Base-by-base conservation (phyloP, 768 basidiomycete genomes). In the Leccinum pellstonianum region DNA sequence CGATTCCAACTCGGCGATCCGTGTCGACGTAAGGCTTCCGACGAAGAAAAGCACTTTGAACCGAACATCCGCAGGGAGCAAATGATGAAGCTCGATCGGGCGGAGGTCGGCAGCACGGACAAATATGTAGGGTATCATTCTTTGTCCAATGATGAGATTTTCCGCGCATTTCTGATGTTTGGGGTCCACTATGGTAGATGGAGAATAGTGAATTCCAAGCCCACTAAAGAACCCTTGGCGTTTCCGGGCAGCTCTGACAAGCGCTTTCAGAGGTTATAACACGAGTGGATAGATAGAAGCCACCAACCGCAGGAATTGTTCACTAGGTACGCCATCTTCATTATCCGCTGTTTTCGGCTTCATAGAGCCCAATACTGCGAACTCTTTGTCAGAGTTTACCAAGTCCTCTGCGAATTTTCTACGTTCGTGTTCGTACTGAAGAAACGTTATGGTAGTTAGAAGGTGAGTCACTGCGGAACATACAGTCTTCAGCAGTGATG, bases 391-490 rank as follows among this genome's bases (percentile, higher is more conserved):
- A 17, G 4, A 27, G 7, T 50, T 50, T 25, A 50, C 25, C 27
- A 50, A 50, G 25, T 50, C 49, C 25, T 50, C 14, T 17, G 49
- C 49, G 3, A 25, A 50, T 27, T 17, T 41, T 52, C 51, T 31
- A 12, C 51, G 51, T 33, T 52, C 51, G 17, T 52, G 4, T 52
- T 52, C 51, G 31, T 52, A 52, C 51, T 52, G 11, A 33, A 27
- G n/a, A 52, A 8, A 50, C 3, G 27, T 9, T 23, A 48, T 14
- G 23, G 23, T 23, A 5, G 8, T 23, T 23, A 23, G 17, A 52
- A 14, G 48, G 23, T 10, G 7, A 25, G 19, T n/a, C 17, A 50
- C 15, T 17, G 9, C 4, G 17, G 80, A 5, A 50, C 49, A 0
- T 33, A 52, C 51, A n/a, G 51, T 52, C 17, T 31, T n/a, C 19